A percentile compares a stretch with the other conserved stretches of the same genome.
phyloP scores from a whole-genome alignment of 345 rosid genomes.

The Salix koriyanagi region DNA sequence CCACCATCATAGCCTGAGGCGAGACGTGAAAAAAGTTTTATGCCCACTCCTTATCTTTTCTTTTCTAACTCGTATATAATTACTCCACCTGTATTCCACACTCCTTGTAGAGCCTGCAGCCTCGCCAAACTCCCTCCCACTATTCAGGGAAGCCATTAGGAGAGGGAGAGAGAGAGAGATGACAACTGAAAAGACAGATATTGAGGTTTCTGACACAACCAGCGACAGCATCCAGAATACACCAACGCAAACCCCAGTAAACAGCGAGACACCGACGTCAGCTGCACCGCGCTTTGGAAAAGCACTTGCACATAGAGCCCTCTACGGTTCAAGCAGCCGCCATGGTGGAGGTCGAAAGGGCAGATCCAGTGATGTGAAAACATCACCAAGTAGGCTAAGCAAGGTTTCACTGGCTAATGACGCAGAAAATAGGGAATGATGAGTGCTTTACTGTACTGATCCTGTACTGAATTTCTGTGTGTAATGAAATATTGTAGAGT shows the following conservation, averaged over 20 bases:
- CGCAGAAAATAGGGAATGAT: constrained; percentile 10
- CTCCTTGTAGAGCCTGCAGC: neutral
- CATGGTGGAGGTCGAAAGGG: constrained; percentile 27
- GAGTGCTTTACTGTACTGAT: neutral
- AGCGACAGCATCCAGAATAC: constrained; percentile 7
- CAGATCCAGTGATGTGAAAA: constrained; percentile 19
- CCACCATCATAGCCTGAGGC: constrained; percentile 17
- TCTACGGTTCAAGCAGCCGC: constrained; percentile 34
- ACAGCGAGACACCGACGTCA: constrained; percentile 3
- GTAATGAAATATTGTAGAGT: neutral
- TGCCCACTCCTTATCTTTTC: neutral
- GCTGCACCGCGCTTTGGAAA: constrained; percentile 28
- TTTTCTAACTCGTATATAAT: neutral
- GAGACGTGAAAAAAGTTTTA: constrained; percentile 12
- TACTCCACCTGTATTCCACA: neutral
- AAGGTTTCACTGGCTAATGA: constrained; percentile 39
- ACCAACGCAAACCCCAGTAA: constrained; percentile 2
- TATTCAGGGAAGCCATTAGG: neutral
- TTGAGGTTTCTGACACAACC: constrained; percentile 15
- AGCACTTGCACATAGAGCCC: constrained; percentile 51
- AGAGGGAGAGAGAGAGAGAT: constrained; percentile 9
- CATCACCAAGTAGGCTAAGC: constrained; percentile 29
- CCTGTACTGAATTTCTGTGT: neutral
- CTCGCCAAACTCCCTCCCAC: neutral
- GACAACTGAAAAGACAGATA: constrained; percentile 33